phyloP scores from a whole-genome alignment of 352 stramenopile genomes.

The Globisporangium okanoganense region DNA sequence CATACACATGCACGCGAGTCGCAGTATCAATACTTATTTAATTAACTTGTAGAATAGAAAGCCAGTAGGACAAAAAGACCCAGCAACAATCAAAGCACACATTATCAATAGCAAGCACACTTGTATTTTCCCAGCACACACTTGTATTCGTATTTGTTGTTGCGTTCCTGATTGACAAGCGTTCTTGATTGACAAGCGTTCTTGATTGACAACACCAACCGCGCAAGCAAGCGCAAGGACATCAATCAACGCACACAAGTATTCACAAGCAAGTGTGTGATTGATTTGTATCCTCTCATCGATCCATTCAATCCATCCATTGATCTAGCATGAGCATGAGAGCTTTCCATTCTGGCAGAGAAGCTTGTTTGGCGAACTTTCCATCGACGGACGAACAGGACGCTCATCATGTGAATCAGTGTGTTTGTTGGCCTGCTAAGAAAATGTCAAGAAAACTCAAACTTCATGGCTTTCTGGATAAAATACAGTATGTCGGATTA shows the following conservation, averaged over 20 bases:
- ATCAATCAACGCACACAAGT: not conserved
- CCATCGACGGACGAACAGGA: not conserved
- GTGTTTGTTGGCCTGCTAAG: no score
- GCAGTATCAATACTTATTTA: slow-evolving; percentile 1
- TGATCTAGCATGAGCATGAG: not conserved
- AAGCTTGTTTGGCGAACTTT: not conserved
- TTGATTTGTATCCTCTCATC: no score
- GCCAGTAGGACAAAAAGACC: not conserved
- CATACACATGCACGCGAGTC: not conserved
- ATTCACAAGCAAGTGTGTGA: no score
- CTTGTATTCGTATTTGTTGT: not conserved
- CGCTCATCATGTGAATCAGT: not conserved
- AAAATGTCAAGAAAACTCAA: not conserved
- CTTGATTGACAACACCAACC: not conserved
- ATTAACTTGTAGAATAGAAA: slow-evolving; percentile 4
- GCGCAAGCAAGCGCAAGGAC: not conserved
- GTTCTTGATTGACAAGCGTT: no score
- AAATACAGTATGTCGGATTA: no score
- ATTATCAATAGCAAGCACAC: slow-evolving; percentile 1
- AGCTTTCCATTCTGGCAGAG: no score
- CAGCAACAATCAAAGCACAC: not conserved
- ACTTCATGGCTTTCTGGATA: no score
- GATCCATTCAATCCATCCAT: not conserved
- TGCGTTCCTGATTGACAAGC: not conserved
- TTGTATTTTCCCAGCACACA: not conserved